Percentiles rank a stretch among this genome's conserved stretches.
These are phyloP conservation scores for Tieghemostelium lacteum DNA, from an alignment of 78 protist genomes.

Conservation along the genomic window DNA sequence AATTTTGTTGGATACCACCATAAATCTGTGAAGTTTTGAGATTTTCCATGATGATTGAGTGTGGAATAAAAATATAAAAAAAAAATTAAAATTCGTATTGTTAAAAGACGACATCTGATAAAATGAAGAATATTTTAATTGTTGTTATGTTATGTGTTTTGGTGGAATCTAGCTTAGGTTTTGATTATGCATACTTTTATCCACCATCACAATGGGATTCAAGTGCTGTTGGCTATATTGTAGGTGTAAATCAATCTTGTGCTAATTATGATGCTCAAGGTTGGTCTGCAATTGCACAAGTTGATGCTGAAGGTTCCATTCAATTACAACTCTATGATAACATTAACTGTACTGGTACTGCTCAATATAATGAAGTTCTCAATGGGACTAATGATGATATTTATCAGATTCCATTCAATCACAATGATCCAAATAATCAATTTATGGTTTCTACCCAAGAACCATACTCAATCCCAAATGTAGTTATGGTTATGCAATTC, in stretches of 20 bases:
- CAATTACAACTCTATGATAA: background rate
- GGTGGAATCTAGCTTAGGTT: background rate
- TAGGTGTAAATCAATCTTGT: background rate
- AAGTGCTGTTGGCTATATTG: slow-evolving; percentile 17
- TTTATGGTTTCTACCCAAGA: background rate
- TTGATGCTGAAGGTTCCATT: background rate
- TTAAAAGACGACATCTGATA: no score
- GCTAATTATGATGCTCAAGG: slow-evolving; percentile 31
- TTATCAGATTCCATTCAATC: slow-evolving; percentile 18
- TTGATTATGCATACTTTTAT: slow-evolving; percentile 26
- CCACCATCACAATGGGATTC: background rate
- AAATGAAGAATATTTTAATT: background rate
- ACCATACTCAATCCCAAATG: background rate
- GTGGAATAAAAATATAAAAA: no score
- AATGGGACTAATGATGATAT: background rate
- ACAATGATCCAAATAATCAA: slow-evolving; percentile 20
- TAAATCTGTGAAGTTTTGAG: no score
- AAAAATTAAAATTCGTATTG: no score
- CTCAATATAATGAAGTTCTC: background rate
- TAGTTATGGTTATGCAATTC: slow-evolving; percentile 40
- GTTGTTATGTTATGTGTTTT: background rate
- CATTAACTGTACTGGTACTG: background rate
- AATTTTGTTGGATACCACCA: no score
- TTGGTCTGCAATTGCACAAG: slow-evolving; percentile 1
- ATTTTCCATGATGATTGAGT: no score